phyloP scores from a whole-genome alignment of 768 basidiomycete genomes.

The Bullera alba region DNA sequence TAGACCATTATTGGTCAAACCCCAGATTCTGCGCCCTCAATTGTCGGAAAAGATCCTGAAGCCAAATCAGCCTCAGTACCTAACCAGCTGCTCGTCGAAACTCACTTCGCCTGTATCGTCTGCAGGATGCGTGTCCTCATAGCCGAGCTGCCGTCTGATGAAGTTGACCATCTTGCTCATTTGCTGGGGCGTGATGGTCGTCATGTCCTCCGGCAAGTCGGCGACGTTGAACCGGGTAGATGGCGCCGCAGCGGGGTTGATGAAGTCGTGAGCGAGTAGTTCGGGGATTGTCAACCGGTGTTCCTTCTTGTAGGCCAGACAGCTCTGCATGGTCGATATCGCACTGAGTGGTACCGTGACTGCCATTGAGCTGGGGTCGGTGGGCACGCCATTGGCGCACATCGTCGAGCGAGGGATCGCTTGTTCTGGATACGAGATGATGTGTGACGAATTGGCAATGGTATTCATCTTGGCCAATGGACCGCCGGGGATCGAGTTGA shows the following conservation, averaged over 20 bases:
- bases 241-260: conserved; percentile 45
- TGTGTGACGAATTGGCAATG: conserved; percentile 69
- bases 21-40: conserved; percentile 28
- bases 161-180: conserved; percentile 36
- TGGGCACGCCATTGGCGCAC: conserved; percentile 45
- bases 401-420: conserved; percentile 28
- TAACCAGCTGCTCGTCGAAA: too few species aligned
- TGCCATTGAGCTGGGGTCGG: conserved; percentile 60
- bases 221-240: too few species aligned
- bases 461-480: conserved; percentile 79
- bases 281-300: conserved; percentile 80
- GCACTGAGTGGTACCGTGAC: conserved; percentile 65
- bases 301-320: conserved; percentile 71
- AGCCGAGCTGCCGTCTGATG: conserved; percentile 19
- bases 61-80: too few species aligned
- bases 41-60: conserved; percentile 36
- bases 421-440: conserved; percentile 71
- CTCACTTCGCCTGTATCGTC: too few species aligned
- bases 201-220: conserved; percentile 20
- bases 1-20: background rate
- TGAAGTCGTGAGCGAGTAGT: conserved; percentile 72
- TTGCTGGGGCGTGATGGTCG: conserved; percentile 30
- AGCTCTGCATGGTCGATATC: conserved; percentile 75
- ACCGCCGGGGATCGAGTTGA: conserved; percentile 65
- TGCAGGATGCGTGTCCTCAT: too few species aligned